phyloP scores from a whole-genome alignment of 2,329 filamentous ascomycete genomes.

The Neopestalotiopsis clavispora region DNA sequence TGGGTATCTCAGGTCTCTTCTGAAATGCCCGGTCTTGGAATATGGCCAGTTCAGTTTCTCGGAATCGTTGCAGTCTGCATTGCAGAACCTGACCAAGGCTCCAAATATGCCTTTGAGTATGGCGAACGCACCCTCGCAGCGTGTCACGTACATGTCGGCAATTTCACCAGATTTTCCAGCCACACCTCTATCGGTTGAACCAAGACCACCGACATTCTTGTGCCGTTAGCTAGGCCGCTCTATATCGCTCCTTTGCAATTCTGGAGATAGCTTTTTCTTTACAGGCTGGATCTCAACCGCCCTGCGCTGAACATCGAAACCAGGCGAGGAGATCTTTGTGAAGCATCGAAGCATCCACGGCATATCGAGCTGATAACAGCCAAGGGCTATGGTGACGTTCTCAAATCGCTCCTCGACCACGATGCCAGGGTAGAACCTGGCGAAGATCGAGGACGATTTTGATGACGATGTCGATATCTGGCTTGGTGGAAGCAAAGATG shows the following conservation, averaged over 20 bases:
- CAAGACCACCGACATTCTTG: background rate
- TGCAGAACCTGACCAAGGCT: too few relatives aligned
- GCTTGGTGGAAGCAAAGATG: too few relatives aligned
- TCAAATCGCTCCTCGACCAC: background rate
- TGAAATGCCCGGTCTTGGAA: background rate
- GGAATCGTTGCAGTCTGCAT: background rate
- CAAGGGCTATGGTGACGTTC: background rate
- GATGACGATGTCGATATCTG: background rate
- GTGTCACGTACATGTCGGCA: background rate
- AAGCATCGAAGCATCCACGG: background rate
- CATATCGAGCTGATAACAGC: background rate
- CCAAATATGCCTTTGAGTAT: too few relatives aligned
- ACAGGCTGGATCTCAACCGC: too few relatives aligned
- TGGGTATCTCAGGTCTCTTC: background rate
- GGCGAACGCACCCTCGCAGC: background rate
- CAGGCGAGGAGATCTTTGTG: background rate
- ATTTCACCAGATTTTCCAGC: background rate
- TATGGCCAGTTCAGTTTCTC: background rate
- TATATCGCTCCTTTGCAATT: background rate
- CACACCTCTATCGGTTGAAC: background rate
- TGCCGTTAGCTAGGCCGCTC: background rate
- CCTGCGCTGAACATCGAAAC: too few relatives aligned
- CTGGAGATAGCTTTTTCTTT: background rate
- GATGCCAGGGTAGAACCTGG: background rate
- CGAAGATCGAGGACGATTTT: background rate